These are phyloP conservation scores for Boletus barrowsii DNA, from an alignment of 768 basidiomycete genomes.

Conservation along the genomic window DNA sequence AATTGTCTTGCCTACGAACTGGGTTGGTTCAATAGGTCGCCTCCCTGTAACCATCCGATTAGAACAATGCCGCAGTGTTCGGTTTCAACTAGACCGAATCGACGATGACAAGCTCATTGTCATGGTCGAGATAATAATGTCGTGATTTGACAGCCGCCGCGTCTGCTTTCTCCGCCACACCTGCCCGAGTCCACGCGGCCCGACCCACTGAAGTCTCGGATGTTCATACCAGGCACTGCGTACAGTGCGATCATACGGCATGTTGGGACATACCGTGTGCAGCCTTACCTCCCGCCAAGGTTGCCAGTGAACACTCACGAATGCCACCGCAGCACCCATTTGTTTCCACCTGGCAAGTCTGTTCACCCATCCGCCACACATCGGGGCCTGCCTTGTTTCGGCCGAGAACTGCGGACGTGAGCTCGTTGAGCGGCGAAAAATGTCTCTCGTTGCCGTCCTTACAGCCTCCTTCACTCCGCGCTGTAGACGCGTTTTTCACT, in stretches of 20 bases:
- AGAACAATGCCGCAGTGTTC: conserved; percentile 8
- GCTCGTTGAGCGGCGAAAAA: conserved; percentile 24
- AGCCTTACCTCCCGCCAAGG: too few relatives aligned
- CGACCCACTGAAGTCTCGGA: too few relatives aligned
- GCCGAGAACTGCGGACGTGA: conserved; percentile 24
- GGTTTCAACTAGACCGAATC: background rate
- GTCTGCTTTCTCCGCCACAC: too few relatives aligned
- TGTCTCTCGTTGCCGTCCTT: conserved; percentile 5
- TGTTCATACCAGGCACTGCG: too few relatives aligned
- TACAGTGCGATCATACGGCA: too few relatives aligned
- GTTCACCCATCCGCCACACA: background rate
- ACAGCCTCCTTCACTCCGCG: conserved; percentile 22
- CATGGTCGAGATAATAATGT: background rate
- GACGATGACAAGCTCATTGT: background rate
- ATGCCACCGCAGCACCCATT: too few relatives aligned
- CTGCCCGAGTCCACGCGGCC: too few relatives aligned
- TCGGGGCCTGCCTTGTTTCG: background rate
- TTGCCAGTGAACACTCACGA: too few relatives aligned
- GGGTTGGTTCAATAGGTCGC: background rate
- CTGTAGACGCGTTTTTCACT: conserved; percentile 9
- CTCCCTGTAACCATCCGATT: background rate
- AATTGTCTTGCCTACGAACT: conserved; percentile 8
- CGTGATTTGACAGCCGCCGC: too few relatives aligned
- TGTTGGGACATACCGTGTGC: too few relatives aligned
- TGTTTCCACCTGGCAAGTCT: background rate